Conservation (phyloP, 2,329 filamentous ascomycete species). For the Didymella pinodella region DNA sequence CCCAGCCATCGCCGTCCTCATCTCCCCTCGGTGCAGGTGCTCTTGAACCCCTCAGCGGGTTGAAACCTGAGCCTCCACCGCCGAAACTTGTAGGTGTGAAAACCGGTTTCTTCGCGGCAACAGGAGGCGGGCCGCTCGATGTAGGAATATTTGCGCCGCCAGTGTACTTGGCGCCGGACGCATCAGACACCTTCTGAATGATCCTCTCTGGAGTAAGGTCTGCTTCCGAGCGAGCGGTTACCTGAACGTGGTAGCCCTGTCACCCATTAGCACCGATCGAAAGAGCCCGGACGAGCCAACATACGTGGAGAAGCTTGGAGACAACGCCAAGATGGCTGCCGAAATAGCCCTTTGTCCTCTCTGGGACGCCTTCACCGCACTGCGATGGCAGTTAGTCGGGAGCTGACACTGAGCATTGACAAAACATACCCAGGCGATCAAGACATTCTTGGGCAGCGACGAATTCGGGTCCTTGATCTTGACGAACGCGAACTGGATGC, state of each 20-base stretch:
- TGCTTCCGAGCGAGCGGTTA: conserved; percentile 89
- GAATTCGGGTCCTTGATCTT: conserved; percentile 97
- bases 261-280: conserved; percentile 29
- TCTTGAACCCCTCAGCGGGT: conserved; percentile 73
- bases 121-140: conserved; percentile 68
- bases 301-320: conserved; percentile 84
- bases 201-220: conserved; percentile 89
- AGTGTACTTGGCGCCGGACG: conserved; percentile 94
- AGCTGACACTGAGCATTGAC: neutral
- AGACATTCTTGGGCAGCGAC: conserved; percentile 84
- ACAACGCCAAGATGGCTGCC: conserved; percentile 91
- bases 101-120: conserved; percentile 85
- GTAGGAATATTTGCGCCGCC: conserved; percentile 65
- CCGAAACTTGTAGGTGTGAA: conserved; percentile 80
- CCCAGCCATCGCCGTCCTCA: conserved; percentile 90
- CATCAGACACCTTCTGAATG: conserved; percentile 91
- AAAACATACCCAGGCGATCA: conserved; percentile 80
- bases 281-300: conserved; percentile 28
- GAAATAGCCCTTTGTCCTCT: conserved; percentile 98
- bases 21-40: conserved; percentile 61
- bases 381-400: conserved; percentile 35
- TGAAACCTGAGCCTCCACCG: conserved; percentile 64
- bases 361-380: conserved; percentile 98
- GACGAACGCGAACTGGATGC: conserved; percentile 95
- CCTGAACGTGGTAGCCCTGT: conserved; percentile 92